phyloP scores from a whole-genome alignment of 2,329 filamentous ascomycete species.

The Juglanconis oblonga region DNA sequence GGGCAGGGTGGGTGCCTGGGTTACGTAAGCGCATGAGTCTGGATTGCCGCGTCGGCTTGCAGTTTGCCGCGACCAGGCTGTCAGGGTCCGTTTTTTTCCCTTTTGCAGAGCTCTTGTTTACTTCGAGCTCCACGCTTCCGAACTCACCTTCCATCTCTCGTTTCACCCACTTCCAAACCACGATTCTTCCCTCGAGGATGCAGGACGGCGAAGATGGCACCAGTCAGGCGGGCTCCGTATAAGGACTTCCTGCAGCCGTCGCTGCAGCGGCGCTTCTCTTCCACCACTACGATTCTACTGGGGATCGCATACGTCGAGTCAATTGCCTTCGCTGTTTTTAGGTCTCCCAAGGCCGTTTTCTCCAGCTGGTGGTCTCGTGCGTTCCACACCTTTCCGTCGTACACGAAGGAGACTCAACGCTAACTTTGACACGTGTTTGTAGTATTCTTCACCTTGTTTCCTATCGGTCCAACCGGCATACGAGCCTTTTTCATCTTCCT shows the following conservation, averaged over 20 bases:
- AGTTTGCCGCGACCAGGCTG: neutral
- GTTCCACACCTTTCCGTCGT: conserved; percentile 29
- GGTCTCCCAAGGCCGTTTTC: conserved; percentile 39
- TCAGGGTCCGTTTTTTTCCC: conserved; percentile 1
- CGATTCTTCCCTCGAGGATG: conserved; percentile 38
- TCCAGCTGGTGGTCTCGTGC: conserved; percentile 63
- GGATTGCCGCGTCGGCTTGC: neutral
- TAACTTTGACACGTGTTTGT: conserved; percentile 56
- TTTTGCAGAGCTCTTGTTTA: conserved; percentile 18
- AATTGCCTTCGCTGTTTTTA: conserved; percentile 65
- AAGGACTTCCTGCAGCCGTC: conserved; percentile 89
- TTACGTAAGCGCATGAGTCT: conserved; percentile 6
- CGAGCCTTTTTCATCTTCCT: conserved; percentile 74
- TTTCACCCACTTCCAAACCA: neutral
- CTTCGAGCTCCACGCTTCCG: conserved; percentile 1
- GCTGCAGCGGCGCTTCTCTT: conserved; percentile 81
- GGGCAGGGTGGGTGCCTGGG: neutral
- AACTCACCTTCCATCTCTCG: neutral
- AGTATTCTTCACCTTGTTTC: conserved; percentile 87
- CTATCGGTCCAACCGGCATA: conserved; percentile 70
- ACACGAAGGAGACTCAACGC: neutral
- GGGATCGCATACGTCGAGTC: conserved; percentile 71
- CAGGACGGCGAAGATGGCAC: conserved; percentile 47
- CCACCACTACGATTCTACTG: conserved; percentile 68
- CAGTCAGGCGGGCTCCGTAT: conserved; percentile 62